Base-by-base conservation (phyloP, 768 basidiomycete genomes). In the Grammothele lineata region DNA sequence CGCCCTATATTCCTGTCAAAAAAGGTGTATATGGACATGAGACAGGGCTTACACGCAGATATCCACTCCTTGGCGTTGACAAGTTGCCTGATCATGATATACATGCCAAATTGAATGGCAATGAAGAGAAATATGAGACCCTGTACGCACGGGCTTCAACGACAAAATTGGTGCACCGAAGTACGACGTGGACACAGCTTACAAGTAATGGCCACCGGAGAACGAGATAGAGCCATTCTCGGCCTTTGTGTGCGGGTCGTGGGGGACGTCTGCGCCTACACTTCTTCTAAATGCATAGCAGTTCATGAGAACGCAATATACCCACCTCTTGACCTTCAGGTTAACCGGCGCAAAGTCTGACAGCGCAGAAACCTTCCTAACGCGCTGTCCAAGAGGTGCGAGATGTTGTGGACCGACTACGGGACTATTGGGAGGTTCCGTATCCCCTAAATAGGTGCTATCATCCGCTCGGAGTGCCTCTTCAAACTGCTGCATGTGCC, bases 1-100 rank as follows among this genome's bases (percentile, higher is more conserved):
- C 91, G 70, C 91, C 92, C 91, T 92, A n/a, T 12, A 3, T 18
- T 11, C n/a, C n/a, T n/a, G n/a, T n/a, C n/a, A n/a, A 40, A 39
- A 26, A 32, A 43, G 51, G 12, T 41, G 33, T 11, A 8, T 17
- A 35, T 17, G 5, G 22, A 22, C n/a, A 45, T 8, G 17, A 26
- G 9, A 15, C 17, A 18, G 1, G 10, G 62, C 72, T 55, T 61
- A 93, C 93, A 97, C 38, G 92, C 92, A 21, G 85, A 81, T 36
- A 95, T 62, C 80, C 84, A 97, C 67, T 99, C 95, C 62, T 96
- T 91, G 4, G 89, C 77, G 60, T 97, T 97, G 35, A 99, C 96
- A 15, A 95, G 59, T 63, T 99, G 95, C 14, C 95, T 75, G 38
- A 92, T 89, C 27, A 90, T 54, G 32, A 98, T 78, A 58, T 99